Conservation (phyloP, 2,329 filamentous ascomycete species). For the Fusarium protoensiforme region DNA sequence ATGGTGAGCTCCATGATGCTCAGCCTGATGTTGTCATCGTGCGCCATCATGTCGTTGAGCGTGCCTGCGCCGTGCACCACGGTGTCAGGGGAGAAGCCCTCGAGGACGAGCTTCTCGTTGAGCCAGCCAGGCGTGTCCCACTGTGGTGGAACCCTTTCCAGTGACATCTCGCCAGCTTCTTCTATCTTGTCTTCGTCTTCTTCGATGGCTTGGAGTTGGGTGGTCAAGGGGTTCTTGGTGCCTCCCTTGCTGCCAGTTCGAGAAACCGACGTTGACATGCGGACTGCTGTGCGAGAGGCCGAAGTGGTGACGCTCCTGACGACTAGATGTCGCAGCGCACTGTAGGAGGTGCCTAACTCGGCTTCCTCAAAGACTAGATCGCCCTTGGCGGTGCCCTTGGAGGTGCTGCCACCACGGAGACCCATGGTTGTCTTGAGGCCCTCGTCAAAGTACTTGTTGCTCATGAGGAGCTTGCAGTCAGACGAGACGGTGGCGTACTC, state of each 20-base stretch:
- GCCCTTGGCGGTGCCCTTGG: constrained; percentile 8
- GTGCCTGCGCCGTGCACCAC: constrained; percentile 38
- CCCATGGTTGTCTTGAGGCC: background rate
- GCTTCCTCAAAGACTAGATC: constrained; percentile 16
- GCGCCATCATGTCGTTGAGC: constrained; percentile 51
- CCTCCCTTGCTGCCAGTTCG: constrained; percentile 13
- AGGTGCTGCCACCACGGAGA: background rate
- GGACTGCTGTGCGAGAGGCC: constrained; percentile 16
- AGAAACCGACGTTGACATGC: constrained; percentile 20
- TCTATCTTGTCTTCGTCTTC: constrained; percentile 10
- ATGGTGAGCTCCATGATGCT: constrained; percentile 48
- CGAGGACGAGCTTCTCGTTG: constrained; percentile 4
- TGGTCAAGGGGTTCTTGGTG: background rate
- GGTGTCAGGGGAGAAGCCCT: constrained; percentile 46
- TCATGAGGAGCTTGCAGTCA: constrained; percentile 11
- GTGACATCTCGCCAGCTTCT: background rate
- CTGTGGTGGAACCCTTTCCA: background rate
- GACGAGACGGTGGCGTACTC: constrained; percentile 11
- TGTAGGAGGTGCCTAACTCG: constrained; percentile 7
- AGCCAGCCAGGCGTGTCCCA: constrained; percentile 7
- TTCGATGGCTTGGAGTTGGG: constrained; percentile 14
- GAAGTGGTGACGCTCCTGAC: constrained; percentile 25
- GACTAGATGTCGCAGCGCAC: constrained; percentile 7
- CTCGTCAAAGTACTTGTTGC: background rate
- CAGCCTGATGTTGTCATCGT: constrained; percentile 49